A percentile compares a stretch with the other conserved stretches of the same genome.
phyloP scores from a whole-genome alignment of 495 filamentous ascomycete genomes.

The Astrocystis sublimbata region DNA sequence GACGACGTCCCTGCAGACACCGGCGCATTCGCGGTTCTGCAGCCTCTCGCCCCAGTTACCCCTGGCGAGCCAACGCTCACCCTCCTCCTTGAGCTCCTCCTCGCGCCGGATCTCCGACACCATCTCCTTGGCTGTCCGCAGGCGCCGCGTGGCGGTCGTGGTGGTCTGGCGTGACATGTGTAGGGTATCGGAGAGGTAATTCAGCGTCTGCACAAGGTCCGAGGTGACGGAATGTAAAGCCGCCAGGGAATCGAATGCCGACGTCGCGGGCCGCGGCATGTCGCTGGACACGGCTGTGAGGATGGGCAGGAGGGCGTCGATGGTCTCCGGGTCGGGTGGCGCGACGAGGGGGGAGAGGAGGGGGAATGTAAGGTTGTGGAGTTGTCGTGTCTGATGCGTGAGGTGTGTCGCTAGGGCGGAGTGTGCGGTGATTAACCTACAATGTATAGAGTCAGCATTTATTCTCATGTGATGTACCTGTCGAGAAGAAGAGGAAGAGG shows the following conservation, averaged over 20 bases:
- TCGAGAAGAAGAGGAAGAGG: too few species aligned
- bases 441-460: neutral
- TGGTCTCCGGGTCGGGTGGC: slow-evolving; percentile 57
- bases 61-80: slow-evolving; percentile 73
- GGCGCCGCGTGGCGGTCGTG: slow-evolving; percentile 69
- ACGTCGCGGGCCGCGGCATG: slow-evolving; percentile 55
- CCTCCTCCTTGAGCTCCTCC: slow-evolving; percentile 76
- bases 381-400: slow-evolving; percentile 76
- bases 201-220: slow-evolving; percentile 77
- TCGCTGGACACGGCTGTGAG: slow-evolving; percentile 57
- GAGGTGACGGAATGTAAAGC: slow-evolving; percentile 67
- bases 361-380: slow-evolving; percentile 78
- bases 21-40: slow-evolving; percentile 71
- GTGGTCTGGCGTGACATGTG: slow-evolving; percentile 93
- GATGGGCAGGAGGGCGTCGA: slow-evolving; percentile 66
- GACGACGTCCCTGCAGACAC: slow-evolving; percentile 80
- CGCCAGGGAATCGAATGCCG: slow-evolving; percentile 57
- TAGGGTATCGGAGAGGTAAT: slow-evolving; percentile 83
- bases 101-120: slow-evolving; percentile 82
- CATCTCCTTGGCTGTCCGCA: slow-evolving; percentile 74
- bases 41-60: slow-evolving; percentile 80
- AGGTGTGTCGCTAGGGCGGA: slow-evolving; percentile 81
- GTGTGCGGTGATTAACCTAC: slow-evolving; percentile 84
- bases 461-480: neutral
- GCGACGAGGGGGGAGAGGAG: slow-evolving; percentile 61